Evolutionary conservation across 768 basidiomycete genomes (phyloP).

Genomic region (Trametopsis cervina): DNA sequence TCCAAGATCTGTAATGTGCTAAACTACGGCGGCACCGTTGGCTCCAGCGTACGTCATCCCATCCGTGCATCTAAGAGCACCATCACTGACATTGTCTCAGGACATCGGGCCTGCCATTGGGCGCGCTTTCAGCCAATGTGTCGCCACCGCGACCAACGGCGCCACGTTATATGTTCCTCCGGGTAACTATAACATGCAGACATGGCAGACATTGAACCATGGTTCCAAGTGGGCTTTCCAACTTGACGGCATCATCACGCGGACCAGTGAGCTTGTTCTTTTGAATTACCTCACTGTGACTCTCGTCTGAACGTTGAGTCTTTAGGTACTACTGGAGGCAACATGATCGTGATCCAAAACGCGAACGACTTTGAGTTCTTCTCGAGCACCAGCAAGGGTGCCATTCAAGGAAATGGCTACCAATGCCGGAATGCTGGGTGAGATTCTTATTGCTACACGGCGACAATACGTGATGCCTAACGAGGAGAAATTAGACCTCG

Average conservation of each 20-base stretch:
- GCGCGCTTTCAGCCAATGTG: slow-evolving; percentile 23
- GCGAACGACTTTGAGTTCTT: slow-evolving; percentile 27
- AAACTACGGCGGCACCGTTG: slow-evolving; percentile 23
- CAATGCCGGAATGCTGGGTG: slow-evolving; percentile 25
- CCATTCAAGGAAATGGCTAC: slow-evolving; percentile 25
- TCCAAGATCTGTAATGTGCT: slow-evolving; percentile 23
- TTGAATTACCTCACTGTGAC: too few relatives aligned
- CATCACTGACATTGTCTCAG: background rate
- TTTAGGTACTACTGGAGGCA: slow-evolving; percentile 21
- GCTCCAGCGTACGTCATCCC: slow-evolving; percentile 15
- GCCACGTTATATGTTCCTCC: slow-evolving; percentile 21
- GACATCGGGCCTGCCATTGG: slow-evolving; percentile 25
- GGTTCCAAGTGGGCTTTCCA: slow-evolving; percentile 24
- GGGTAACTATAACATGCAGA: slow-evolving; percentile 24
- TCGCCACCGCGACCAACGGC: slow-evolving; percentile 17
- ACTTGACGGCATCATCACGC: slow-evolving; percentile 26
- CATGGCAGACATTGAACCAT: slow-evolving; percentile 24
- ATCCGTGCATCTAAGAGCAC: background rate
- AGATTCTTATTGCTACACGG: background rate
- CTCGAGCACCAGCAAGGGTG: slow-evolving; percentile 23
- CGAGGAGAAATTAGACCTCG: slow-evolving; percentile 13
- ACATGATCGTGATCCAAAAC: slow-evolving; percentile 26
- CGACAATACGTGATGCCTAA: background rate
- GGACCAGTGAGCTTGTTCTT: slow-evolving; percentile 14
- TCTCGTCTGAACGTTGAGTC: too few relatives aligned